Evolutionary conservation across 2,329 filamentous ascomycete genomes (phyloP).

Genomic region (Fusarium mundagurra): DNA sequence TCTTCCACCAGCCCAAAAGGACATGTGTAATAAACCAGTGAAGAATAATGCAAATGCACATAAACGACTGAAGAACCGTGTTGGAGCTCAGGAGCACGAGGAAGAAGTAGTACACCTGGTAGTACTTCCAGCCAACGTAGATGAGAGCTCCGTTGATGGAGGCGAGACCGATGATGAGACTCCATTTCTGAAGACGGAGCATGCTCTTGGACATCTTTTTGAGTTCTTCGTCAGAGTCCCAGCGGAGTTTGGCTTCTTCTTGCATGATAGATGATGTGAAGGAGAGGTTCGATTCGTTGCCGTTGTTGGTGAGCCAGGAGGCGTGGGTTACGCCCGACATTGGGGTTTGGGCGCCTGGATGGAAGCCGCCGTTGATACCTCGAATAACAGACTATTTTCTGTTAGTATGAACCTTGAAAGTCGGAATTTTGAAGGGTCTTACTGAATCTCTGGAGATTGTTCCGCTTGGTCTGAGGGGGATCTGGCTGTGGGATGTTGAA

Average conservation of each 20-base stretch:
- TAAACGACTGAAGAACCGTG: constrained; percentile 54
- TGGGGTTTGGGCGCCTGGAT: constrained; percentile 46
- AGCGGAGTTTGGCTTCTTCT: constrained; percentile 52
- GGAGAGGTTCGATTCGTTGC: constrained; percentile 47
- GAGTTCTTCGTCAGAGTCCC: constrained; percentile 53
- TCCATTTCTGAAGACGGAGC: constrained; percentile 52
- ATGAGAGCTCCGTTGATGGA: constrained; percentile 50
- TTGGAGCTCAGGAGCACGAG: constrained; percentile 58
- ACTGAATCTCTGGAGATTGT: constrained; percentile 46
- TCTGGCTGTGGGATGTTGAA: constrained; percentile 17
- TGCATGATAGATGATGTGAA: constrained; percentile 50
- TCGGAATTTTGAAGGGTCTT: background rate
- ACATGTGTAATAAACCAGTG: constrained; percentile 46
- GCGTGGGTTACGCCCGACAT: constrained; percentile 44
- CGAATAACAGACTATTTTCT: constrained; percentile 46
- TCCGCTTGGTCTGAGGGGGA: constrained; percentile 22
- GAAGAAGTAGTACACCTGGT: constrained; percentile 55
- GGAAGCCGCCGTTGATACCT: constrained; percentile 46
- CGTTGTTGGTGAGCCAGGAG: constrained; percentile 47
- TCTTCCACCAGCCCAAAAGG: constrained; percentile 44
- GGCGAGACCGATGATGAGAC: constrained; percentile 49
- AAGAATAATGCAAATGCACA: constrained; percentile 52
- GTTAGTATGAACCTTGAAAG: background rate
- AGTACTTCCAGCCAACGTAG: constrained; percentile 50
- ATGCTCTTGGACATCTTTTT: constrained; percentile 51